Conservation (phyloP, 257 asterid genomes). For the Solanum appendiculatum region DNA sequence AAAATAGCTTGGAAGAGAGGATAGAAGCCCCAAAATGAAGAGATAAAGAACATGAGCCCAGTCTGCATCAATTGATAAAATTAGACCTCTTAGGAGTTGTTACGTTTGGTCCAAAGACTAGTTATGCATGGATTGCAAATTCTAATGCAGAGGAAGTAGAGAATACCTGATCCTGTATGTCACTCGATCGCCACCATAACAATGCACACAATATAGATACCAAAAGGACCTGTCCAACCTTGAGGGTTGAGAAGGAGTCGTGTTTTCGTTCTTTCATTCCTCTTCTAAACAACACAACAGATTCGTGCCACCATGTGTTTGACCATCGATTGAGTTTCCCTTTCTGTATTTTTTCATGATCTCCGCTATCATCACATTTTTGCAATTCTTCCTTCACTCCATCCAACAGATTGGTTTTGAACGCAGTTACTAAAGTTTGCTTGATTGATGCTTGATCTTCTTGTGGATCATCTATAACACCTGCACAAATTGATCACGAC, state of each 20-base stretch:
- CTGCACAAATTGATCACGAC: slow-evolving; percentile 8
- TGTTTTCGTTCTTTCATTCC: slow-evolving; percentile 72
- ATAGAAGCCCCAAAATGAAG: slow-evolving; percentile 74
- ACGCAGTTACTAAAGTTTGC: slow-evolving; percentile 36
- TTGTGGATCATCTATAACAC: slow-evolving; percentile 39
- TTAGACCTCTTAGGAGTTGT: background rate
- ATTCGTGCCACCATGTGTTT: slow-evolving; percentile 67
- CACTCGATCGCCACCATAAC: slow-evolving; percentile 69
- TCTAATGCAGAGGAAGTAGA: background rate
- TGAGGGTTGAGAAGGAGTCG: slow-evolving; percentile 52
- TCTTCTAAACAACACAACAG: slow-evolving; percentile 45
- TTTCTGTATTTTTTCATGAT: background rate
- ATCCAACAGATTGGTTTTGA: slow-evolving; percentile 21
- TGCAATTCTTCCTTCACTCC: slow-evolving; percentile 25
- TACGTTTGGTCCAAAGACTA: background rate
- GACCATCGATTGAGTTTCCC: slow-evolving; percentile 38
- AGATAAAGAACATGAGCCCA: slow-evolving; percentile 50
- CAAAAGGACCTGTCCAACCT: slow-evolving; percentile 37
- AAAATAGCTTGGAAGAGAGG: slow-evolving; percentile 73
- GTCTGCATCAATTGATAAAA: slow-evolving; percentile 24
- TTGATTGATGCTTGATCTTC: slow-evolving; percentile 38
- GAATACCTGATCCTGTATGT: slow-evolving; percentile 72
- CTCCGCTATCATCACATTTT: background rate
- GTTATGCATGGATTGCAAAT: background rate
- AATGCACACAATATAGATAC: slow-evolving; percentile 47